Evolutionary conservation across 306 rosid species (phyloP), one percentile per base, ranked within the genome.

Genomic region (apple (Malus domestica)): DNA sequence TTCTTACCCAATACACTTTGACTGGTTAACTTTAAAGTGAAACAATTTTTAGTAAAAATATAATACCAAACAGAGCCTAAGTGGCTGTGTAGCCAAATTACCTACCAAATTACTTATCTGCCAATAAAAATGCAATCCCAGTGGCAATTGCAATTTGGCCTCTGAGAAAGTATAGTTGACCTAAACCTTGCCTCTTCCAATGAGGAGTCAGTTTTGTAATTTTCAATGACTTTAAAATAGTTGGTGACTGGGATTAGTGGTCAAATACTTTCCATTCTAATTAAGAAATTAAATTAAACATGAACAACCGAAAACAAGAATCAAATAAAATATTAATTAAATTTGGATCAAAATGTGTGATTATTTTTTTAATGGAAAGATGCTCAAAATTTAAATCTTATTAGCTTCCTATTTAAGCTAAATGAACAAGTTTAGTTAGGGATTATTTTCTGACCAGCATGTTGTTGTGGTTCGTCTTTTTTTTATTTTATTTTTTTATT

Each of bases 161-260:
- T 1, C 11, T 40, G 45, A 9, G 15, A 4, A 29, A 62, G 25
- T 59, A n/a, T 54, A 38, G 71, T 79, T 76, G 87, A 79, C 81
- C 58, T 49, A 12, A 7, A 2, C 10, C 59, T 18, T 19, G 42
- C 75, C 86, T 58, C 57, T 67, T 74, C 74, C 81, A 33, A 49
- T 23, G 76, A 64, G 72, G 82, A 80, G 32, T 57, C 61, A 66
- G 4, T 71, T 25, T 14, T 33, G 61, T 45, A 72, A 58, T 66
- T 68, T 44, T 42, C 10, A 8, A 15, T 19, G 11, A 15, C 6
- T 57, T 35, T 16, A 45, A 22, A 10, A 25, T 30, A 3, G 67
- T 55, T 55, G 61, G 25, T 54, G 60, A 55, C 38, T 38, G 25
- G 54, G 23, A 45, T 42, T 74, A 27, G 78, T 18, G 78, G 61